phyloP scores from a whole-genome alignment of 139 green algal genomes.

The Zygnema cylindricum region DNA sequence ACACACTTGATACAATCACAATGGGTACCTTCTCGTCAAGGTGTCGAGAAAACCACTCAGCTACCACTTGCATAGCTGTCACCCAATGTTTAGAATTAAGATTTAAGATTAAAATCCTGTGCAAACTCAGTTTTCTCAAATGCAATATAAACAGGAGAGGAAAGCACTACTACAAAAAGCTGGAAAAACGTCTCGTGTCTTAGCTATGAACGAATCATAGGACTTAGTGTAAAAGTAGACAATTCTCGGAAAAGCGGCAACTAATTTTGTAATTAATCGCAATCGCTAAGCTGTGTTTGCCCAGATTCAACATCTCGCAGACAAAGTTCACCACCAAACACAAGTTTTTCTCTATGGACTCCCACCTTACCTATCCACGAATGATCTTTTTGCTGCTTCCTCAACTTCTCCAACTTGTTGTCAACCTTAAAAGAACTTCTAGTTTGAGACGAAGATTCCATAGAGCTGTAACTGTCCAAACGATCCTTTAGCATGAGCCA shows the following conservation, averaged over 20 bases:
- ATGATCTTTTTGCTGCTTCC: no score
- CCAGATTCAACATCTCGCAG: no score
- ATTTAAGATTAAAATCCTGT: neutral
- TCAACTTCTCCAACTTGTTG: no score
- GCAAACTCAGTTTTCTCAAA: neutral
- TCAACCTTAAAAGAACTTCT: neutral
- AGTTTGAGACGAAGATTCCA: neutral
- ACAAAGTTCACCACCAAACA: no score
- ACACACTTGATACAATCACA: neutral
- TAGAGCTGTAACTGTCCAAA: neutral
- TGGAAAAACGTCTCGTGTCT: neutral
- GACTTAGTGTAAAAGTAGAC: neutral
- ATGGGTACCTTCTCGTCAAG: neutral
- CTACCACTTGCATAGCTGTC: neutral
- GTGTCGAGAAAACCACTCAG: neutral
- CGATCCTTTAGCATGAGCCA: conserved; percentile 11
- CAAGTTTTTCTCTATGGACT: no score
- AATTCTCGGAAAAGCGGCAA: neutral
- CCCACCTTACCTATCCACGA: no score
- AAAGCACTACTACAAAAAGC: neutral
- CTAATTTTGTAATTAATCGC: no score
- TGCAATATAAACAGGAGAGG: neutral
- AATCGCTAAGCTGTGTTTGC: no score
- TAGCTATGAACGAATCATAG: neutral
- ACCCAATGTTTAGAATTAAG: neutral